Percentiles rank a stretch among this genome's conserved stretches.
Conservation (phyloP, 148 eudicot genomes). For the Pouteria glomerata region DNA sequence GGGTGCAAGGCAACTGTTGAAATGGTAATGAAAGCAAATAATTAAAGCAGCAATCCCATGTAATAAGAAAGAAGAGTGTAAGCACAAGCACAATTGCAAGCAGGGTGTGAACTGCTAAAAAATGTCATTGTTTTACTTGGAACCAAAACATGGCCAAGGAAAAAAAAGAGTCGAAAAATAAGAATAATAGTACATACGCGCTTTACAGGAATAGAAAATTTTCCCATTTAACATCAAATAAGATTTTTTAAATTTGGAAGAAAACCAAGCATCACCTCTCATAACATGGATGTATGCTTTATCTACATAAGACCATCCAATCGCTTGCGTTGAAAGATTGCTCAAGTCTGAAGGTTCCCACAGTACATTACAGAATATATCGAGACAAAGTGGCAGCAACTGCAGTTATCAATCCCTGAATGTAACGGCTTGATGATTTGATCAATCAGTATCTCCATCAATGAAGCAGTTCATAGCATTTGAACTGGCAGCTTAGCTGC, state of each 20-base stretch:
- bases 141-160: background rate
- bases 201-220: background rate
- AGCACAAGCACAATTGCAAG: background rate
- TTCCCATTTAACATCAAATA: background rate
- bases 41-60: background rate
- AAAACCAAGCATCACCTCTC: background rate
- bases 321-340: background rate
- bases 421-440: background rate
- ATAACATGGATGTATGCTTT: background rate
- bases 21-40: background rate
- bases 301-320: background rate
- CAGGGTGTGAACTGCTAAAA: background rate
- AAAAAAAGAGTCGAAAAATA: background rate
- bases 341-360: background rate
- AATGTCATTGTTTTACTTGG: background rate
- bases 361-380: background rate
- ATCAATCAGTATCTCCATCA: background rate
- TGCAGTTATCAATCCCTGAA: background rate
- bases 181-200: background rate
- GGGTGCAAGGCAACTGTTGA: background rate
- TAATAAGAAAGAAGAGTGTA: too few species aligned
- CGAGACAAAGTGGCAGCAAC: background rate
- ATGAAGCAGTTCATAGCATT: background rate
- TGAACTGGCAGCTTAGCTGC: background rate
- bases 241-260: background rate